Percentiles rank a stretch among this genome's conserved stretches.
These are phyloP conservation scores for Parathielavia appendiculata DNA, from an alignment of 495 filamentous ascomycete genomes.

Conservation along the genomic window DNA sequence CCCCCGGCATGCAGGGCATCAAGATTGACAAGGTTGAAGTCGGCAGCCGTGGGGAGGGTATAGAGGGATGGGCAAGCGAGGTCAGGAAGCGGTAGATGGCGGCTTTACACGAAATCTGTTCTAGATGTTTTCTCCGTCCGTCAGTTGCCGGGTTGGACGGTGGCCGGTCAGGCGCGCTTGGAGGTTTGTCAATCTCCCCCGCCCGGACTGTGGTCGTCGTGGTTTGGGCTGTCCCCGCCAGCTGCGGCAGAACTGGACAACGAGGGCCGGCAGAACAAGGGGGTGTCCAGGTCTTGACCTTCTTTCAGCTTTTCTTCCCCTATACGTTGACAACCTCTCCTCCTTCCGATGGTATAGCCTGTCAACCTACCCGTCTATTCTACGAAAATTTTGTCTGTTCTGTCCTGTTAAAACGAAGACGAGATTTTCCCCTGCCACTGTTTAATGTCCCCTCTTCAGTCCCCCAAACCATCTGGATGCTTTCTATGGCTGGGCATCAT, in stretches of 20 bases:
- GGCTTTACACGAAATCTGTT: background rate
- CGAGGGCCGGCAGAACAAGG: background rate
- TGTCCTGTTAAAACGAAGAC: slow-evolving; percentile 1
- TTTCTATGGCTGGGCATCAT: background rate
- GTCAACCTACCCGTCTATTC: background rate
- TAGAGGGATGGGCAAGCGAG: slow-evolving; percentile 92
- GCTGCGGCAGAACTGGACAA: background rate
- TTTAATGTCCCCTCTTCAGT: background rate
- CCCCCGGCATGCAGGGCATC: slow-evolving; percentile 79
- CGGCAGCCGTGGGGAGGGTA: slow-evolving; percentile 83
- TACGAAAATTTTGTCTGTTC: background rate
- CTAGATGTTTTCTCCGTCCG: background rate
- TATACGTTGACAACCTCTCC: background rate
- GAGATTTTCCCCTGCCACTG: background rate
- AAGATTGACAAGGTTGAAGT: slow-evolving; percentile 64
- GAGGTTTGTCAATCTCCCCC: background rate
- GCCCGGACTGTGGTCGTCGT: too few species aligned
- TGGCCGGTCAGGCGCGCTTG: background rate
- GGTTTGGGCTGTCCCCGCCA: background rate
- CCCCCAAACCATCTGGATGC: background rate
- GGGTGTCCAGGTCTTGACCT: background rate
- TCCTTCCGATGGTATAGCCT: slow-evolving; percentile 5
- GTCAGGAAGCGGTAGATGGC: slow-evolving; percentile 68
- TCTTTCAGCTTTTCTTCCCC: background rate
- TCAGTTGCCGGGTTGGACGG: background rate